Conservation (phyloP, 2,329 filamentous ascomycete genomes). For the Dactylonectria macrodidyma region DNA sequence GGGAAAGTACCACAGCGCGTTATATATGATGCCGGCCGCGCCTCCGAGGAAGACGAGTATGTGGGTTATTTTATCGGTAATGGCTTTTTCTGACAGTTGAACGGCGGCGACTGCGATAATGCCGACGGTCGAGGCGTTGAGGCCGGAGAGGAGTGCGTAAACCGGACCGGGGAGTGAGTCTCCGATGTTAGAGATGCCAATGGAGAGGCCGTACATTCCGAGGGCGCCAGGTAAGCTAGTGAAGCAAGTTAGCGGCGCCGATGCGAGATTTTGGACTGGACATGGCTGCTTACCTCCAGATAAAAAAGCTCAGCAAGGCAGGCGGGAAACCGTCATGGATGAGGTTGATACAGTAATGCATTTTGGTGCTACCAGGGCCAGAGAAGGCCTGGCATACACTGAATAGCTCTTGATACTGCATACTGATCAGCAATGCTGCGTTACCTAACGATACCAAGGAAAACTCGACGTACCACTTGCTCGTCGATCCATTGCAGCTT, state of each 20-base stretch:
- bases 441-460: not conserved
- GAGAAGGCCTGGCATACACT: conserved; percentile 77
- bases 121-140: too few species aligned
- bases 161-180: conserved; percentile 71
- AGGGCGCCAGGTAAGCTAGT: conserved; percentile 76
- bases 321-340: conserved; percentile 72
- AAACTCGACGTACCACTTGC: conserved; percentile 65
- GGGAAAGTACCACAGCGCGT: too few species aligned
- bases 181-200: conserved; percentile 74
- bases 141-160: too few species aligned
- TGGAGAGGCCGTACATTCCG: conserved; percentile 77
- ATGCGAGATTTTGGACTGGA: not conserved
- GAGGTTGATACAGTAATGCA: conserved; percentile 78
- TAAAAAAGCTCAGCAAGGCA: conserved; percentile 71
- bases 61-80: too few species aligned
- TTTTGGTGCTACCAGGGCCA: conserved; percentile 79
- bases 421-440: not conserved
- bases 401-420: conserved; percentile 80
- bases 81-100: too few species aligned
- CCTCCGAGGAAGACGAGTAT: too few species aligned
- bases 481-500: conserved; percentile 77
- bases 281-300: conserved; percentile 72
- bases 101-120: too few species aligned
- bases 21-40: too few species aligned
- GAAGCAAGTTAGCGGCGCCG: not conserved